Base-by-base conservation (phyloP, 2,329 filamentous ascomycete species). In the Fusarium haematococcum region DNA sequence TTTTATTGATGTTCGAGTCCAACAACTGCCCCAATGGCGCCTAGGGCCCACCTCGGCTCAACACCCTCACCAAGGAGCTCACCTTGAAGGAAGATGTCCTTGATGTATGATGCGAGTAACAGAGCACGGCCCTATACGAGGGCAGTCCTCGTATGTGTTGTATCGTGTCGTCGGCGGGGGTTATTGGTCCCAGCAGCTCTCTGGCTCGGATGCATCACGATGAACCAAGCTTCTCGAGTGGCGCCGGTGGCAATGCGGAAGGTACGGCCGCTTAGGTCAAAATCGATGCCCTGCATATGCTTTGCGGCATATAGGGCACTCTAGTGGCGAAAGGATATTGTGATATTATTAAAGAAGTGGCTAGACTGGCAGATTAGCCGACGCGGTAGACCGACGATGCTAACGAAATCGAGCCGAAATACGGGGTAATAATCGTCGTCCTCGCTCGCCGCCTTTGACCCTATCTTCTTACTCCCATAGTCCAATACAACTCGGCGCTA, bases 371-470 rank as follows among this genome's bases (percentile, higher is more conserved):
- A 35, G 33, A 35, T 35, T 3, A 3, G 33, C 2, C 1, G 1
- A 35, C 5, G 2, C 11, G 11, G 13, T 6, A 6, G 33, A 6
- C 13, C 5, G 3, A 35, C 6, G 5, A 35, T 35, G 5, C 6
- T 35, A 16, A 35, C 16, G 4, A 35, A 35, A 16, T 35, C 5
- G 5, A 35, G 33, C 6, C 2, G 2, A 35, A 35, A 35, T 6
- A 35, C 2, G 2, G 5, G 33, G 13, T 35, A 35, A 6, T 35
- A 35, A 6, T 35, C 16, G 16, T 35, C 2, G 1, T 35, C 13
- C 13, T 35, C 3, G 5, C 33, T 35, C 5, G 5, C 13, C 1
- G 6, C 5, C 2, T 6, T 35, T 6, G 2, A 35, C 0, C 2
- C 2, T 35, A 35, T 35, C 5, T 35, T 35, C 33, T 35, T 35